Base-by-base conservation (phyloP, 768 basidiomycete genomes). In the Termitomyces sp. region DNA sequence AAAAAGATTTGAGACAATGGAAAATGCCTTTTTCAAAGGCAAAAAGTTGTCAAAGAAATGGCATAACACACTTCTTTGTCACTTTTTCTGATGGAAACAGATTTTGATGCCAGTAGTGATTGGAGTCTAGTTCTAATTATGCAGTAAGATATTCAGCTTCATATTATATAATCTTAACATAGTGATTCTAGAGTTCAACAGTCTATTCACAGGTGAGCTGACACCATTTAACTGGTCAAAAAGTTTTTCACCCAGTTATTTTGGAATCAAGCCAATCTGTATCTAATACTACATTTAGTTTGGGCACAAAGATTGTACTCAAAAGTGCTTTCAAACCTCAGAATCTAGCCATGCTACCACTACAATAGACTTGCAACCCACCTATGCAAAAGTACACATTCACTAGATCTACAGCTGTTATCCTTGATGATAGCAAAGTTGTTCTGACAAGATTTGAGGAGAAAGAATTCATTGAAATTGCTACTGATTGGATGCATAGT, bases 281-380 rank as follows among this genome's bases (percentile, higher is more conserved):
- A 11, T 18, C 15, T 9, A n/a, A 30, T 30, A 48, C 9, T 30
- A 48, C 8, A 16, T 6, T 30, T n/a, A 33, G 33, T 33, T 20
- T 11, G 20, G 22, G 2, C 9, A 36, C 20, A 24, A 24, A 15
- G 6, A 16, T 48, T 27, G 24, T 48, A 18, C 46, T 57, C 27
- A 57, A 57, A n/a, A 57, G 55, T 48, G 46, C 46, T 11, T 48
- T 57, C 6, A 57, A n/a, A 44, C 55, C 46, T 47, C 7, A 18
- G 27, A 46, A 57, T 24, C n/a, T 36, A 27, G 34, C 55, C 1
- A 57, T 57, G 46, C 36, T 27, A 18, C 36, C 22, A 4, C 12
- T 6, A 39, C 46, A 18, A 46, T 57, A 24, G 34, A 48, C 30
- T 18, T 16, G 15, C 27, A 27, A 56, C 16, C 46, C 24, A 30